Percentiles rank a stretch among this genome's conserved stretches.
These are phyloP conservation scores for Salmacisia buchloeana DNA, from an alignment of 1,284 basidiomycete genomes.

Conservation along the genomic window DNA sequence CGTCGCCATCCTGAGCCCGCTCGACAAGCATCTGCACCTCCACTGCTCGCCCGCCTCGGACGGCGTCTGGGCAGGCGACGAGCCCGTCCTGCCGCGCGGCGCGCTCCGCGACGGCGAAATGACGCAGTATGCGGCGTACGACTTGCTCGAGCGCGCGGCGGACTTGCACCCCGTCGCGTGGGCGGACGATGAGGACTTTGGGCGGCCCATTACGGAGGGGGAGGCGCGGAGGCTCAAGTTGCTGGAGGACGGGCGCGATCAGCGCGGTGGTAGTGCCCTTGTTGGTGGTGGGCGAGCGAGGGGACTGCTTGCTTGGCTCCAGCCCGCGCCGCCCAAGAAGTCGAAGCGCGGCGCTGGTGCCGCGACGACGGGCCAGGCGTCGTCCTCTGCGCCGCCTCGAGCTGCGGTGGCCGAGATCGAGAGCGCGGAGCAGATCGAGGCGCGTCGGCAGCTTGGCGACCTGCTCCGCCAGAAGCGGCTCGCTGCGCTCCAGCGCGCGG, in stretches of 20 bases:
- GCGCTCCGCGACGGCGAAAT: conserved; percentile 28
- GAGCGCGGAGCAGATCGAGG: conserved; percentile 23
- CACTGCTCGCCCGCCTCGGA: conserved; percentile 17
- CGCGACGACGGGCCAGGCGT: too few relatives aligned
- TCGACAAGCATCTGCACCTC: conserved; percentile 15
- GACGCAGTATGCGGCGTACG: conserved; percentile 30
- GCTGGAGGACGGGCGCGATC: conserved; percentile 6
- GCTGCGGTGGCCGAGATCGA: conserved; percentile 22
- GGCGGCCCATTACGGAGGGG: conserved; percentile 32
- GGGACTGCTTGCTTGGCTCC: not conserved
- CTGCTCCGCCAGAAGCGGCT: conserved; percentile 27
- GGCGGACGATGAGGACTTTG: conserved; percentile 46
- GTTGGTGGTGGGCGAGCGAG: not conserved
- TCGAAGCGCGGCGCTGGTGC: not conserved
- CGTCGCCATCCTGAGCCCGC: not conserved
- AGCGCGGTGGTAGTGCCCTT: not conserved
- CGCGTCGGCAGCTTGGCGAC: conserved; percentile 20
- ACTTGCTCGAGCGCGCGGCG: conserved; percentile 29
- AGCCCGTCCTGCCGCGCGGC: conserved; percentile 27
- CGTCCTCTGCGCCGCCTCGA: too few relatives aligned
- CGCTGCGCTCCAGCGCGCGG: conserved; percentile 18
- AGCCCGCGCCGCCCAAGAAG: conserved; percentile 3
- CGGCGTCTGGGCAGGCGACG: conserved; percentile 23
- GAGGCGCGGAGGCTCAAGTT: conserved; percentile 35
- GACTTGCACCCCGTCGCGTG: conserved; percentile 30